Evolutionary conservation across 257 asterid genomes (phyloP), one percentile per base, ranked within the genome.

Genomic region (Salvia splendens): DNA sequence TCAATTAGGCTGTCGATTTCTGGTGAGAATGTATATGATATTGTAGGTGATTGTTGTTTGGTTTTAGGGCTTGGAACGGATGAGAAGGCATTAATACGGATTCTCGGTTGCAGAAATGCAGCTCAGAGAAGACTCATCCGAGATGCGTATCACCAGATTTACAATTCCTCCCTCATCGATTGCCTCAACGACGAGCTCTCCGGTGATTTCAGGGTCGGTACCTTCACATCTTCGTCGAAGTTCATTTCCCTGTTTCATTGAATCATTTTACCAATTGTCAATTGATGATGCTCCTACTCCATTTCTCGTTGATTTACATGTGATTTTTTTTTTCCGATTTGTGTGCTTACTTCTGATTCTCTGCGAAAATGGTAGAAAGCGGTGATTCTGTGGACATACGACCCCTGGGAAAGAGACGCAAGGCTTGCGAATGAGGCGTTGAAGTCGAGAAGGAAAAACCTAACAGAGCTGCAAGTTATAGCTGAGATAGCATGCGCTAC

Each of bases 371-470:
- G 57, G 74, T 68, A 91, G 97, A 86, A 80, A 75, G 96, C 95
- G 0, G 83, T 88, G 64, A n/a, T 82, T 33, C 48, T 85, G 68
- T 89, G 96, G 96, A 68, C 83, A 12, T 81, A 78, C 30, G 95
- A 88, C 59, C 94, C 97, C 11, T 60, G 87, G 15, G 96, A 86
- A 69, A 85, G 96, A 76, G 96, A 91, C 56, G 96, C 96, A 5
- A 80, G 84, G 70, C 84, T 91, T 15, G 95, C 87, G 3, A 85
- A 86, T 12, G 83, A 78, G 65, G 91, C 94, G n/a, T 74, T 91
- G 65, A 86, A 73, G 50, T 81, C 88, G 0, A 73, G 28, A 73
- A 74, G 58, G 71, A 84, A 83, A 69, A 79, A 32, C 64, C 58
- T 81, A 33, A 79, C 66, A 1, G 81, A 83, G 2, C 74, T 88